phyloP scores from a whole-genome alignment of 495 filamentous ascomycete species.

The Tuber borchii region DNA sequence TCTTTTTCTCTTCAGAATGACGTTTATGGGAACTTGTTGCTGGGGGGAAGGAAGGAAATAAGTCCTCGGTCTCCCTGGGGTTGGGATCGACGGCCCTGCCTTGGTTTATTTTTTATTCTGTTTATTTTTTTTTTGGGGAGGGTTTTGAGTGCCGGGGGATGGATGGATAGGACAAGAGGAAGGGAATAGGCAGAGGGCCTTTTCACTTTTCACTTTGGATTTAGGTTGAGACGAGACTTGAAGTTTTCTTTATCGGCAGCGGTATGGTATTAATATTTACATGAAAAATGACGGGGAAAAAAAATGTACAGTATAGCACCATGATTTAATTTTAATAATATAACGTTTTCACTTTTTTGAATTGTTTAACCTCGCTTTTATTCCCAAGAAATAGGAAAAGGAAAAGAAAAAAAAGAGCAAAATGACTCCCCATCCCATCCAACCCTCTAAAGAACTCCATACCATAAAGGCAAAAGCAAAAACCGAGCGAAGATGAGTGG shows the following conservation, averaged over 20 bases:
- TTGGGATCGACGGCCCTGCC: background rate
- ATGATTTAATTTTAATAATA: background rate
- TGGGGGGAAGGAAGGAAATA: background rate
- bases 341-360: background rate
- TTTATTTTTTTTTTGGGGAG: background rate
- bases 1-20: background rate
- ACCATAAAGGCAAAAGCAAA: background rate
- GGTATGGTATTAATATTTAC: background rate
- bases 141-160: background rate
- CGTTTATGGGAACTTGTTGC: background rate
- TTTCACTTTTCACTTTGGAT: background rate
- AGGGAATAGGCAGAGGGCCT: background rate
- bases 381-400: background rate
- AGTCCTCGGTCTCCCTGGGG: background rate
- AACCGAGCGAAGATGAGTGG: background rate
- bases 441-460: background rate
- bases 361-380: background rate
- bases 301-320: background rate
- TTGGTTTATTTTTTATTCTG: background rate
- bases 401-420: conserved; percentile 15
- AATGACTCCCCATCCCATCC: conserved; percentile 13
- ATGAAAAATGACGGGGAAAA: background rate
- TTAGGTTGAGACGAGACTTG: background rate
- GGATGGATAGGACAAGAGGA: background rate
- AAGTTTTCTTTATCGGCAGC: background rate